These are phyloP conservation scores for Alloteropsis semialata DNA, from an alignment of 176 grass and related monocot genomes.

Conservation along the genomic window DNA sequence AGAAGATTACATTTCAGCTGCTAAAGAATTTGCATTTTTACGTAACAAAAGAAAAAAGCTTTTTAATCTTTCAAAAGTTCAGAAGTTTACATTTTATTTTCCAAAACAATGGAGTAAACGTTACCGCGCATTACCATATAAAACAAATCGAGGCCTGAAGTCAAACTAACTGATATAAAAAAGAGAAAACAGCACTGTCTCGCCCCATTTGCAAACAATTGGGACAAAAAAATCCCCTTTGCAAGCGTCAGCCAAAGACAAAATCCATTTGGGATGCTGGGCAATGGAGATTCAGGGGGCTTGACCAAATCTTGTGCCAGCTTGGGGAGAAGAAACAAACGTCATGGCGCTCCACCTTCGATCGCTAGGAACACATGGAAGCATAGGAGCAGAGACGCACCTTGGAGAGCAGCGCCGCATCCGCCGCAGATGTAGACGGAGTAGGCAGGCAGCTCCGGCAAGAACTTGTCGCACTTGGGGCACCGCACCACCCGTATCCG, in stretches of 20 bases:
- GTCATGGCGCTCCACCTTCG: not conserved
- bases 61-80: not conserved
- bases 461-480: constrained; percentile 92
- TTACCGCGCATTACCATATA: not conserved
- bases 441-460: constrained; percentile 83
- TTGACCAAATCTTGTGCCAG: not conserved
- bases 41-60: not conserved
- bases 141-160: not conserved
- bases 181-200: not conserved
- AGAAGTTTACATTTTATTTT: not conserved
- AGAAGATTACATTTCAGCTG: not conserved
- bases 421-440: constrained; percentile 90
- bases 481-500: constrained; percentile 86
- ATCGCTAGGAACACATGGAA: not conserved
- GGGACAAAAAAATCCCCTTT: not conserved
- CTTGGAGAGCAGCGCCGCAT: constrained; percentile 80
- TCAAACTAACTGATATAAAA: not conserved
- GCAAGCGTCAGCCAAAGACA: not conserved
- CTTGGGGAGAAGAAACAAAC: not conserved
- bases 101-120: not conserved
- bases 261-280: not conserved
- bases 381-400: constrained; percentile 6
- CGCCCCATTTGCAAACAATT: not conserved
- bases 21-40: not conserved
- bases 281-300: not conserved